A percentile compares a stretch with the other conserved stretches of the same genome.
These are phyloP conservation scores for Oryza meyeriana DNA, from an alignment of 176 grass and related monocot species.

Conservation along the genomic window DNA sequence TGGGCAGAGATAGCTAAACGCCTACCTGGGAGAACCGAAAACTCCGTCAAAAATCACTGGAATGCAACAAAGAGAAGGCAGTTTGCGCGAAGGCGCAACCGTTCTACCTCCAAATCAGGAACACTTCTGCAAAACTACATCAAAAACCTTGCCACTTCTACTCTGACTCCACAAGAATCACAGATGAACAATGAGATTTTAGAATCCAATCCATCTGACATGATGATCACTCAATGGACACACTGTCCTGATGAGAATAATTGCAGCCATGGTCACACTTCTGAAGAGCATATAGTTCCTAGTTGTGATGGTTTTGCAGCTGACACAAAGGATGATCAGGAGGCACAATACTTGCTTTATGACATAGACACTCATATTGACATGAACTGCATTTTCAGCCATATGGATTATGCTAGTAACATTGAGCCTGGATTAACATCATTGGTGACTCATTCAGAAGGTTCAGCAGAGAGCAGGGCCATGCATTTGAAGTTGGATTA, in stretches of 20 bases:
- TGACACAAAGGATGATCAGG: constrained; percentile 18
- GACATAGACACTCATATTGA: constrained; percentile 10
- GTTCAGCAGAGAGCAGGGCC: not conserved
- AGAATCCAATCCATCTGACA: constrained; percentile 8
- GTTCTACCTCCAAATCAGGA: constrained; percentile 45
- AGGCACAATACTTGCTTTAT: constrained; percentile 23
- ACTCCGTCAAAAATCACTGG: constrained; percentile 97
- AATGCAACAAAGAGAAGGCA: constrained; percentile 89
- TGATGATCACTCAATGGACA: not conserved
- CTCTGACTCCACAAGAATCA: constrained; percentile 7
- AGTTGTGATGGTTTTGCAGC: constrained; percentile 41
- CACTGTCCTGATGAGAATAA: not conserved
- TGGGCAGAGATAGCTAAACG: constrained; percentile 93
- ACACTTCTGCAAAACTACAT: constrained; percentile 83
- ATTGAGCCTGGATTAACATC: not conserved
- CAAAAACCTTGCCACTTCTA: constrained; percentile 39
- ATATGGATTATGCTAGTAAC: constrained; percentile 37
- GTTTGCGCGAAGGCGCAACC: constrained; percentile 48
- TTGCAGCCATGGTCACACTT: not conserved
- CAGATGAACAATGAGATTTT: not conserved
- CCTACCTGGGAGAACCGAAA: constrained; percentile 84
- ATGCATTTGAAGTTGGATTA: constrained; percentile 45
- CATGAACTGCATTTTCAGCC: constrained; percentile 40
- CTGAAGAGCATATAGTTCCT: constrained; percentile 28
- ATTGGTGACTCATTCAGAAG: not conserved